phyloP scores from a whole-genome alignment of 305 asterid genomes.

The Withania somnifera region DNA sequence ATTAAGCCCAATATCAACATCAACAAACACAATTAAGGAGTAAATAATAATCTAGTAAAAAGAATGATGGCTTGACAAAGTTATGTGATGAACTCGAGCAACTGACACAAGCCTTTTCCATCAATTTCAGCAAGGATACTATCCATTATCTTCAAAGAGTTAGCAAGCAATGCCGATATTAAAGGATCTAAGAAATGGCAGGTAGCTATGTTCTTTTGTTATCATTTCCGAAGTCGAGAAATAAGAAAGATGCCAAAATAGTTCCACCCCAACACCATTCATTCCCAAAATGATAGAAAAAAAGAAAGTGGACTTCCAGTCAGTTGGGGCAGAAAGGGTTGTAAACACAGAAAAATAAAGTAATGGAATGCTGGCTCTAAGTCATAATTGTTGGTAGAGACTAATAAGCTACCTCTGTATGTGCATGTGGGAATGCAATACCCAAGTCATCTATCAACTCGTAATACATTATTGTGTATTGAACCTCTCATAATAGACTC shows the following conservation, averaged over 20 bases:
- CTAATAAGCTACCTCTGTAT: background rate
- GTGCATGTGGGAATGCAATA: background rate
- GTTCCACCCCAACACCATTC: background rate
- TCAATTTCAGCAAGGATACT: background rate
- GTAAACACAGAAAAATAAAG: background rate
- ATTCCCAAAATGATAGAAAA: background rate
- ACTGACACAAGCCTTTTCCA: background rate
- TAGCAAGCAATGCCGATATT: background rate
- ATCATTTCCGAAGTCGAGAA: background rate
- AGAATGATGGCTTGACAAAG: background rate
- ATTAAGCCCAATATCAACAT: background rate
- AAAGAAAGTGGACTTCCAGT: background rate
- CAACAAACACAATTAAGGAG: background rate
- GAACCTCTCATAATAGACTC: slow-evolving; percentile 39
- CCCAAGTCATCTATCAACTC: slow-evolving; percentile 44
- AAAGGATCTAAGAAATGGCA: background rate
- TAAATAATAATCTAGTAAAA: background rate
- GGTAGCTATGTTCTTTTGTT: background rate
- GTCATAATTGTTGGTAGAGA: background rate
- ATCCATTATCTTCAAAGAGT: background rate
- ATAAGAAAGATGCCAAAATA: background rate
- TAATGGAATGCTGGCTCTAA: background rate
- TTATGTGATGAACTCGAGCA: background rate
- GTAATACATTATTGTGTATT: slow-evolving; percentile 71
- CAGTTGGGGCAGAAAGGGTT: background rate